Evolutionary conservation across 2,329 filamentous ascomycete species (phyloP), one percentile per base, ranked within the genome.

Genomic region (Fusarium sp.): DNA sequence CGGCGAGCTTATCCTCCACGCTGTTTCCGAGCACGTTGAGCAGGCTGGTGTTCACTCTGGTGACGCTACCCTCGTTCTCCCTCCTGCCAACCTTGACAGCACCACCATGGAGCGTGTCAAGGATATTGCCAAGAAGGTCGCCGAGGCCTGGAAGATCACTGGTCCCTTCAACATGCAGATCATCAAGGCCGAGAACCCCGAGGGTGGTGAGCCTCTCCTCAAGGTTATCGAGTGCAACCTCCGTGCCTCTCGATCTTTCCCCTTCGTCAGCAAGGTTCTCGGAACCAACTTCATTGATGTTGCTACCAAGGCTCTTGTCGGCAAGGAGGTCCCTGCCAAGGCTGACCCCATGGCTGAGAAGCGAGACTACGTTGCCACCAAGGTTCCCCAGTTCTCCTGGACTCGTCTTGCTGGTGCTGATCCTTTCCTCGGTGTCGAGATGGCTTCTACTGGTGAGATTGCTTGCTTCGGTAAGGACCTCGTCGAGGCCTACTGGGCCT

Each of bases 151-250:
- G 94, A 94, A 88, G 77, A 98, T 98, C 80, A 98, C 94, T 21
- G 96, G 96, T 57, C 96, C 96, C 62, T 99, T 98, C 89, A 99
- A 99, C 88, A 98, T 99, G 95, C 96, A 99, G 80, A 97, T 99
- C 82, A 98, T 99, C 88, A 97, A 97, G 85, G 94, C 92, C 36
- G 87, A 93, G 14, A 85, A 92, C 76, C 89, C 91, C 33, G 90
- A 93, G 62, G 92, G 92, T 60, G 91, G 91, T 57, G 88, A 91
- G 76, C 89, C 92, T 34, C 85, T 88, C 28, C 88, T 98, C 71
- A 98, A 98, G 87, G 95, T 98, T 76, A 98, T 98, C 69, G 95
- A 98, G 83, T 98, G 95, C 85, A 98, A 98, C 82, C 90, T 98
- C 67, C 95, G 95, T 80, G 96, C 95, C 59, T 98, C 95, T 63